Evolutionary conservation across 331 rosid species (phyloP), one percentile per base, ranked within the genome.

Genomic region (Saraca asoca): DNA sequence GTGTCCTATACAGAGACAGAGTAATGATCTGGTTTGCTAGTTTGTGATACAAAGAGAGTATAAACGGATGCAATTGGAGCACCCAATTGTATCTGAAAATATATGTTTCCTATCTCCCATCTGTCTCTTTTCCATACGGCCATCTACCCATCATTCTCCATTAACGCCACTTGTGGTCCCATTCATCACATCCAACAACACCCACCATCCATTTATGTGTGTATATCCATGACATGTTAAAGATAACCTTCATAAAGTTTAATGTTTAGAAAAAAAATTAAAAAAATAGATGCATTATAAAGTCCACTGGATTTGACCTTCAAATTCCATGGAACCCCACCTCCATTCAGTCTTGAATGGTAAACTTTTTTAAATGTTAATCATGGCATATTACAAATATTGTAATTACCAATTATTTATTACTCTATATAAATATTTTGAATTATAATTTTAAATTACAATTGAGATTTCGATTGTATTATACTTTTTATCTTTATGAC

Each of bases 121-220:
- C 95, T 88, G 95, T 90, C 90, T 77, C 91, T 83, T 82, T 83
- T 84, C 75, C 77, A 79, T 72, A 78, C 75, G 89, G 81, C 94
- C 85, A 70, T 63, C 79, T 75, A 62, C 86, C 86, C 83, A 71
- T 75, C 87, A 82, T 77, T 83, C 84, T 70, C 82, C 81, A 73
- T 77, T 71, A 70, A 68, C 71, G 5, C 85, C 75, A 18, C 68
- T 61, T 0, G 85, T 84, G 91, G 91, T 82, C 95, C 95, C 95
- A 50, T 82, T 81, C 73, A 43, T 66, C 44, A 56, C 75, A 59
- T 73, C 31, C 31, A 24, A 24, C 76, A 67, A 60, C 62, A 68
- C 85, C 81, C 43, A 64, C 71, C 80, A 24, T 72, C 81, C 81
- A 73, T 43, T 50, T 18, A 64, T 9, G 15, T 17, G 15, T 16